Evolutionary conservation across 192 early-diverging fungal species (phyloP).

Genomic region (Haplosporangium gracile): DNA sequence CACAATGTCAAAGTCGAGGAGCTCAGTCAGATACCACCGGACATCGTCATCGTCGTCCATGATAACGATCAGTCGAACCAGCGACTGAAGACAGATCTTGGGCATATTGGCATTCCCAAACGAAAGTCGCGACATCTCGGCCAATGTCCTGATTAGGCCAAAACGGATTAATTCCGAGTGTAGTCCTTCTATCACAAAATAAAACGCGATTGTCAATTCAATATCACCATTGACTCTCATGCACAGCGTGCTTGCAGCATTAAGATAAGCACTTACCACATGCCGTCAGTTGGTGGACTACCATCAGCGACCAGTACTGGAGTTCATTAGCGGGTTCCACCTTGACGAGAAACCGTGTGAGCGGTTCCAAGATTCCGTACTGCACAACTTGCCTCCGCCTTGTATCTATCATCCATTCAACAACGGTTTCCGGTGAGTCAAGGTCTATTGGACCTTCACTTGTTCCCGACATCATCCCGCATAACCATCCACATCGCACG

Average conservation of each 20-base stretch:
- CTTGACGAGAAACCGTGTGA: constrained; percentile 68
- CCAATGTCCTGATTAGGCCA: constrained; percentile 72
- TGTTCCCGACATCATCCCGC: neutral
- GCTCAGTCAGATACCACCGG: constrained; percentile 61
- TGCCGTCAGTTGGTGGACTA: constrained; percentile 79
- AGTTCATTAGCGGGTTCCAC: constrained; percentile 77
- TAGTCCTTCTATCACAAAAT: constrained; percentile 21
- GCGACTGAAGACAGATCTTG: constrained; percentile 81
- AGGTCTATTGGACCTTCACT: neutral
- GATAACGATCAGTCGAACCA: constrained; percentile 77
- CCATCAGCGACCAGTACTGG: constrained; percentile 84
- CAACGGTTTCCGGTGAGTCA: neutral
- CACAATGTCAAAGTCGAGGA: constrained; percentile 76
- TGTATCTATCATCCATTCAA: constrained; percentile 58
- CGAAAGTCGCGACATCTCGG: constrained; percentile 76
- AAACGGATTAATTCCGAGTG: constrained; percentile 21
- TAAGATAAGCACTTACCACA: constrained; percentile 60
- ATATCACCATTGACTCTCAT: neutral
- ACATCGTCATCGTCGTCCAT: constrained; percentile 64
- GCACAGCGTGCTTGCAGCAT: neutral
- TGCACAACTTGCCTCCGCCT: constrained; percentile 71
- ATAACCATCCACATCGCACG: neutral
- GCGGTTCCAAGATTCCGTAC: constrained; percentile 71
- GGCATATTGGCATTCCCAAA: constrained; percentile 90
- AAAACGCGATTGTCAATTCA: neutral